Conservation (phyloP, 2,329 filamentous ascomycete species). For the Stagonosporopsis tanaceti region DNA sequence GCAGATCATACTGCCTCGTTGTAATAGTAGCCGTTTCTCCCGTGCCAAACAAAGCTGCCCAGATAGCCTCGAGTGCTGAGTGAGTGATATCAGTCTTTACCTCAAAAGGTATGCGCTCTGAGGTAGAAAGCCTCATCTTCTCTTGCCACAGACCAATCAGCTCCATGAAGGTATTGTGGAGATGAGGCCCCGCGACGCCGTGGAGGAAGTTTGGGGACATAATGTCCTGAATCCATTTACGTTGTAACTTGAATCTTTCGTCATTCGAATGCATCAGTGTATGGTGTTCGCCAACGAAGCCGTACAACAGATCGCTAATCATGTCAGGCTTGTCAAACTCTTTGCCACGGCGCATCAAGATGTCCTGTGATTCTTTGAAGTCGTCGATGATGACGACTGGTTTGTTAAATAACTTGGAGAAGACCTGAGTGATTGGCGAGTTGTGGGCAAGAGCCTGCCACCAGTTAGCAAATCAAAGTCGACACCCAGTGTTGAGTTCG, state of each 20-base stretch:
- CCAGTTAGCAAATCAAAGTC: background rate
- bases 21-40: constrained; percentile 18
- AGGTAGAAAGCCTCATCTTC: constrained; percentile 30
- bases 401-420: constrained; percentile 54
- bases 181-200: constrained; percentile 44
- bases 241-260: constrained; percentile 42
- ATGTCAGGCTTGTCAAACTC: constrained; percentile 57
- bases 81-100: constrained; percentile 43
- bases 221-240: constrained; percentile 50
- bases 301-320: constrained; percentile 42
- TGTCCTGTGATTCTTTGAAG: constrained; percentile 51
- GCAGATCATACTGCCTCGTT: constrained; percentile 11
- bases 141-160: constrained; percentile 48
- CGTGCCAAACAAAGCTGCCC: constrained; percentile 22
- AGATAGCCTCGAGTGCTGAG: constrained; percentile 27
- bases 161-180: constrained; percentile 42
- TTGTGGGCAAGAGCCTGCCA: constrained; percentile 9
- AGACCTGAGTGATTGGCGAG: constrained; percentile 53
- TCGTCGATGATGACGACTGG: constrained; percentile 58
- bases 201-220: constrained; percentile 51
- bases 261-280: constrained; percentile 40
- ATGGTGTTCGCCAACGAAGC: constrained; percentile 47
- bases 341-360: constrained; percentile 54
- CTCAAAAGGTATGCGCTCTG: constrained; percentile 32
- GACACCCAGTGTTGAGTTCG: background rate